Evolutionary conservation across 2,329 filamentous ascomycete genomes (phyloP), one percentile per base, ranked within the genome.

Genomic region (Chaetomium strumarium): DNA sequence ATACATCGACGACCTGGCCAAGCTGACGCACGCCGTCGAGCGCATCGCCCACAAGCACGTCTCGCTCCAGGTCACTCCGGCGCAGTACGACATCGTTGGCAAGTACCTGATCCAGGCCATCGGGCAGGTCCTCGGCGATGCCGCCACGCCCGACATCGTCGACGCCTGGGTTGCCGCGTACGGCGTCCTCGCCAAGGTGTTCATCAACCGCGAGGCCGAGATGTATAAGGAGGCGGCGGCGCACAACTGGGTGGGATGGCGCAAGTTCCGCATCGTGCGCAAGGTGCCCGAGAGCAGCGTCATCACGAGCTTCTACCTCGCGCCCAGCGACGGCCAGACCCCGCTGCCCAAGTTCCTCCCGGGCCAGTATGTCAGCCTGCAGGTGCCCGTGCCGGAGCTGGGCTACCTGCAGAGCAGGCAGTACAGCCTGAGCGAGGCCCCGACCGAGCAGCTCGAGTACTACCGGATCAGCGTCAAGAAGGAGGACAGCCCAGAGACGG

Each of bases 401-500:
- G 78, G 79, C n/a, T 75, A 84, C 59, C 70, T 76, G 53, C 88
- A 92, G 68, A 81, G 82, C 52, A 73, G 88, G 51, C 88, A 92
- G 72, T 92, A 90, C 72, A 87, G 83, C 43, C 73, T 92, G 51
- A 86, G 81, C 62, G 82, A 87, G 60, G 74, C 70, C 2, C 73
- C 75, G 4, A 58, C 59, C 20, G 60, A 60, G n/a, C 73, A 75
- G 44, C 75, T 75, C 8, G 71, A 72, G 14, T 78, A 82, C 67
- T 88, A 88, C 69, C 80, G 88, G 50, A 83, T 92, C 70, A 86
- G 80, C 59, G 83, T 92, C 56, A 91, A 90, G 76, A 78, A 73
- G 52, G 85, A 81, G 58, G 66, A 70, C 30, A 72, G 72, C 19
- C 52, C 61, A 49, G 61, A 63, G 29, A 63, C 66, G 16, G 68